Conservation (phyloP, 768 basidiomycete species). For the Kondoa malvinella region DNA sequence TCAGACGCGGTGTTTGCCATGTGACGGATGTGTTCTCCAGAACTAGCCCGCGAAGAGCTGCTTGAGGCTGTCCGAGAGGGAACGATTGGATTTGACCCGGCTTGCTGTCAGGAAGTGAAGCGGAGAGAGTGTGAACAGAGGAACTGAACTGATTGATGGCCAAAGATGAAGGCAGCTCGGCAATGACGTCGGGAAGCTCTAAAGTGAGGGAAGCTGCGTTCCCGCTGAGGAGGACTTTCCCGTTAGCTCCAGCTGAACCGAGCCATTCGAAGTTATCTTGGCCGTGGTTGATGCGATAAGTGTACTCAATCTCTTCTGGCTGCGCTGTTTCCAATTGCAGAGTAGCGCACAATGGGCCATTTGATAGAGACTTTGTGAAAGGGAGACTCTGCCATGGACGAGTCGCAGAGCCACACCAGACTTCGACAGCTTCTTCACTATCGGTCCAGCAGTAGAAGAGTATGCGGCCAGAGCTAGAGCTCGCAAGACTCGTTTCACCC, state of each 20-base stretch:
- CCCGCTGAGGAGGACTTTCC: background rate
- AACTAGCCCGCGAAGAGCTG: conserved; percentile 2
- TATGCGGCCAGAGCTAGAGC: too few relatives aligned
- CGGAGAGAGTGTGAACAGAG: background rate
- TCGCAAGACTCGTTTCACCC: background rate
- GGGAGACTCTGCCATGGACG: background rate
- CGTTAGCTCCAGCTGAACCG: conserved; percentile 5
- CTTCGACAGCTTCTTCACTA: background rate
- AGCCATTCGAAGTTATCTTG: conserved; percentile 8
- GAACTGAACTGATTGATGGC: too few relatives aligned
- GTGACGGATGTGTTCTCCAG: conserved; percentile 6
- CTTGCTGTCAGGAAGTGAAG: background rate
- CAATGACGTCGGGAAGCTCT: background rate
- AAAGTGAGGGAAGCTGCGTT: background rate
- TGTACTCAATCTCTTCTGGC: conserved; percentile 1
- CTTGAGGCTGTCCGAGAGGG: conserved; percentile 1
- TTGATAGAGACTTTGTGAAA: background rate
- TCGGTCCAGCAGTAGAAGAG: background rate
- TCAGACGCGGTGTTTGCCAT: conserved; percentile 7
- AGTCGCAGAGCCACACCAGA: background rate
- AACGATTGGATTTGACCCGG: conserved; percentile 15
- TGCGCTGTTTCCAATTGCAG: background rate
- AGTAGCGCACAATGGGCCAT: background rate
- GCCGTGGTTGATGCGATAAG: conserved; percentile 1
- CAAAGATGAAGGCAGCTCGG: background rate